Base-by-base conservation (phyloP, 2,329 filamentous ascomycete genomes). In the Ascochyta clinopodiicola region DNA sequence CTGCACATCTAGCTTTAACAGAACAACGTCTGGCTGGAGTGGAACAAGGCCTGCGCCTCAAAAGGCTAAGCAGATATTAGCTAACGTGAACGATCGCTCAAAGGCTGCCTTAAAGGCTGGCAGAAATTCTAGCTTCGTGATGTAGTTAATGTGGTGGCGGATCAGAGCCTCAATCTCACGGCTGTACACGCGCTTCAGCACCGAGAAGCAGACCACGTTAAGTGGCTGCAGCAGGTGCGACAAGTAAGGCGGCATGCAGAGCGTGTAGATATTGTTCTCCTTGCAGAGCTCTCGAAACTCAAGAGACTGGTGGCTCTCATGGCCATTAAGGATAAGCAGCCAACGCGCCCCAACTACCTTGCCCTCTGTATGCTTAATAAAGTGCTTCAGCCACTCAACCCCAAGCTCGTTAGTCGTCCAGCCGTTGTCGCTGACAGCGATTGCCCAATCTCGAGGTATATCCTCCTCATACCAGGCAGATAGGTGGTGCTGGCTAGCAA, bases 171-270 rank as follows among this genome's bases (percentile, higher is more conserved):
- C 53, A 44, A 77, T 64, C 51, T 70, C 27, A 34, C 60, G 40
- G 39, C 70, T 46, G 50, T 77, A 75, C 56, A 55, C 56, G 9
- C 44, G 31, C 56, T 77, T 77, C 12, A 77, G 56, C n/a, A 66
- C 58, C 35, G 61, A 46, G 63, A 79, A 79, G 61, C 65, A 74
- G 24, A 64, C 64, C 37, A 78, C 60, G 71, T 79, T 66, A 50
- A 79, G 72, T 44, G 69, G 75, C 63, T 80, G 66, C 19, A 76
- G 70, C n/a, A 75, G 49, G 61, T 79, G 63, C 40, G 69, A 78
- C 17, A 61, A 43, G 60, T 77, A 17, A 17, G 17, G 17, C 17
- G 17, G 17, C 17, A 17, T 17, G 17, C 17, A 17, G 17, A 17
- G 17, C 58, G 67, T 69, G 43, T 75, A 70, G 62, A 79, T 78